Evolutionary conservation across 148 eudicot species (phyloP).

Genomic region (Heliosperma pusillum): DNA sequence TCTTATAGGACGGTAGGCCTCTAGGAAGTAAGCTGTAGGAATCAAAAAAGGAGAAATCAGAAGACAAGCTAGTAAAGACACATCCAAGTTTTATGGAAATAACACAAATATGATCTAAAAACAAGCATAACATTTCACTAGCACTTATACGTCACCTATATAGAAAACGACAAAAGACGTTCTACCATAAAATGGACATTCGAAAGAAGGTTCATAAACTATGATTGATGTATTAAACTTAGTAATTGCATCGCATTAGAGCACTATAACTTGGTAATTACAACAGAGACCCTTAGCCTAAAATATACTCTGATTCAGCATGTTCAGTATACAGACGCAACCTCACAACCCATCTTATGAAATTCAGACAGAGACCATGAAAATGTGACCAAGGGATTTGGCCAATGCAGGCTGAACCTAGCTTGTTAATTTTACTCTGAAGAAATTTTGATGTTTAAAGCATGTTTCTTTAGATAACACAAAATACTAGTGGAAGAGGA

Average conservation of each 20-base stretch:
- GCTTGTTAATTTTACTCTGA: too few species aligned
- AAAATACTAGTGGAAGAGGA: background rate
- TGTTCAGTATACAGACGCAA: too few species aligned
- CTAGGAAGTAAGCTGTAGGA: constrained; percentile 67
- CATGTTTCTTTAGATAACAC: background rate
- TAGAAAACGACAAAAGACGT: background rate
- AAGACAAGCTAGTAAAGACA: background rate
- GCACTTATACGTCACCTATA: background rate
- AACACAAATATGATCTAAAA: background rate
- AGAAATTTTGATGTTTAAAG: too few species aligned
- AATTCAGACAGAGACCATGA: too few species aligned
- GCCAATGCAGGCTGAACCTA: too few species aligned
- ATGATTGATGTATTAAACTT: background rate
- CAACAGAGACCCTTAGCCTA: too few species aligned
- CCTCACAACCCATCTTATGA: too few species aligned
- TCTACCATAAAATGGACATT: background rate
- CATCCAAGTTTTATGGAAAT: background rate
- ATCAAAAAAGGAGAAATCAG: background rate
- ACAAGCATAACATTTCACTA: background rate
- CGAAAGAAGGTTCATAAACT: background rate
- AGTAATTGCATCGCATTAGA: background rate
- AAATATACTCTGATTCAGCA: too few species aligned
- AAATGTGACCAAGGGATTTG: too few species aligned
- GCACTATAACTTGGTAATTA: too few species aligned
- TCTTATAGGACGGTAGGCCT: constrained; percentile 78